Evolutionary conservation across 192 early-diverging fungal genomes (phyloP), one percentile per base, ranked within the genome.

Genomic region (Tieghemiomyces parasiticus): DNA sequence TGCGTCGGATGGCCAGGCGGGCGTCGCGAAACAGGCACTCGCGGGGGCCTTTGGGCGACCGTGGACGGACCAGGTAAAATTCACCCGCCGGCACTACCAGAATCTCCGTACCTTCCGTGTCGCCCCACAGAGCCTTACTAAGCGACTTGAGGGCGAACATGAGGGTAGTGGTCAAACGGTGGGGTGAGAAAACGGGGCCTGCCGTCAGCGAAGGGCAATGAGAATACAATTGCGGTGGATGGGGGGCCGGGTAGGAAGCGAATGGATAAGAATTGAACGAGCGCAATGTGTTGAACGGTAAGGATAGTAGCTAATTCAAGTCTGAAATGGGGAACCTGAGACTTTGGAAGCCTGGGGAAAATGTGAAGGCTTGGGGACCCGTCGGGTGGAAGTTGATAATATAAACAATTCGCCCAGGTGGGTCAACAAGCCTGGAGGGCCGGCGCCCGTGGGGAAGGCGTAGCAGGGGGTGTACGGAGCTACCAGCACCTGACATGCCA

Each of bases 61-160:
- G 62, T 1, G 81, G 63, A 33, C 68, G 75, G 50, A 78, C 67
- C 58, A 87, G 73, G 59, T 80, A 79, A n/a, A 84, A 66, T 58
- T 81, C 76, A 29, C 88, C 88, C 1, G 74, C 68, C 12, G 80
- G 51, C 25, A 87, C 69, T 63, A 81, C 70, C 60, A 82, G 68
- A 16, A 76, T 62, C 58, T 80, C 79, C n/a, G 76, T 76, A 52
- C 65, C 69, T 32, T 67, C 64, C 16, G 60, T 65, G 32, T 67
- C 58, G 50, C 87, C 85, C 75, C 78, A 90, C 44, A 89, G 79
- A 13, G 84, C 66, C 64, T 74, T 77, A 28, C 81, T 74, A 19
- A 90, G 70, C 38, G 83, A 78, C 63, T 73, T 78, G 54, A 90
- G 69, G 4, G 84, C 63, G 60, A 80, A 77, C 83, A 89, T 89